Percentiles rank a stretch among this genome's conserved stretches.
Evolutionary conservation across 768 basidiomycete genomes (phyloP).

Genomic region (Boletus subparvulus): DNA sequence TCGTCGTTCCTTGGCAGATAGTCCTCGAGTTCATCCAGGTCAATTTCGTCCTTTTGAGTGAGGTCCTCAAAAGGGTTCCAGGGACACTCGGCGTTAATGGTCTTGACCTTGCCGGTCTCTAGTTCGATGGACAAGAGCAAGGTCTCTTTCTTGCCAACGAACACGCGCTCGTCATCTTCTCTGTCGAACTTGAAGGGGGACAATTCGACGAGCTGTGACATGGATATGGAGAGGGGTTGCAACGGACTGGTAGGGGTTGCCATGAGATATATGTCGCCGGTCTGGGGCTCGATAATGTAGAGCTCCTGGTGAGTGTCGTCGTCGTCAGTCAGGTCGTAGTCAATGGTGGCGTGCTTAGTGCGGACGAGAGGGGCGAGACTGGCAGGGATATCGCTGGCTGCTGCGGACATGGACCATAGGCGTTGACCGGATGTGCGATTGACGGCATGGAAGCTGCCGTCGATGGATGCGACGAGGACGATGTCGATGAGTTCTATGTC

Average conservation of each 20-base stretch:
- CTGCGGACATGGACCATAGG: constrained; percentile 86
- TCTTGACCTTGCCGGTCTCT: constrained; percentile 78
- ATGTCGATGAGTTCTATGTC: constrained; percentile 74
- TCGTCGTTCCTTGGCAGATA: constrained; percentile 36
- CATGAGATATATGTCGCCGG: constrained; percentile 90
- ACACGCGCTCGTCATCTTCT: constrained; percentile 62
- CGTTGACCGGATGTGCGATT: constrained; percentile 80
- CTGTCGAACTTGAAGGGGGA: constrained; percentile 73
- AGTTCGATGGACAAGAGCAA: constrained; percentile 72
- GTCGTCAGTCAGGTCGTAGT: constrained; percentile 58
- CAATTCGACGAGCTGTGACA: constrained; percentile 89
- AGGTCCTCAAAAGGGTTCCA: constrained; percentile 69
- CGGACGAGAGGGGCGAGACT: constrained; percentile 72
- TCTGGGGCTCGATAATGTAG: constrained; percentile 94
- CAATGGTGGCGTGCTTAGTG: constrained; percentile 59
- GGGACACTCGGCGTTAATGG: constrained; percentile 73
- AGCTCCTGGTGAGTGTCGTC: constrained; percentile 59
- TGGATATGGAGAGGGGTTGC: constrained; percentile 86
- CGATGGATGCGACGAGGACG: constrained; percentile 88
- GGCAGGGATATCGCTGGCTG: constrained; percentile 46
- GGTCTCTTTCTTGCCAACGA: constrained; percentile 90
- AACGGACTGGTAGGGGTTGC: constrained; percentile 64
- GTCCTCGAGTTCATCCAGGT: constrained; percentile 62
- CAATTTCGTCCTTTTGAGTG: constrained; percentile 41
- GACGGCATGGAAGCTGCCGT: constrained; percentile 93